Evolutionary conservation across 768 basidiomycete species (phyloP).

Genomic region (Leucocoprinus birnbaumii): DNA sequence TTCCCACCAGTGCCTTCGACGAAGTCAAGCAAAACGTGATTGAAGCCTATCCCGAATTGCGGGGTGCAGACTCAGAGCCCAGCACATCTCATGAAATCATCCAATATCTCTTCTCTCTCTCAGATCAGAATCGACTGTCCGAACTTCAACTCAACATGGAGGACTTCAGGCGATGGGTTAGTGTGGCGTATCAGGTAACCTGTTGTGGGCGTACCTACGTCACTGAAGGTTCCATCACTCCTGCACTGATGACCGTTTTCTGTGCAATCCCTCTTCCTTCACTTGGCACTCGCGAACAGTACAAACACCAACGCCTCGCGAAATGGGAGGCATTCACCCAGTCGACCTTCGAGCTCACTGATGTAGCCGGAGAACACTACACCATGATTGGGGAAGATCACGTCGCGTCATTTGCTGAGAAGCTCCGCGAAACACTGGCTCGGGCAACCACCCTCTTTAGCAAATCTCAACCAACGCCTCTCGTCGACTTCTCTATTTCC

Average conservation of each 20-base stretch:
- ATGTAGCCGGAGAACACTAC: conserved; percentile 7
- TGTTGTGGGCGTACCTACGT: conserved; percentile 3
- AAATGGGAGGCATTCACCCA: background rate
- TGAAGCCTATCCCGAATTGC: background rate
- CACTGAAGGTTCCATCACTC: background rate
- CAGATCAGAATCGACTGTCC: conserved; percentile 3
- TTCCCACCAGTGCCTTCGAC: conserved; percentile 2
- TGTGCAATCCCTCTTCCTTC: conserved; percentile 7
- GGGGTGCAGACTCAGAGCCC: conserved; percentile 3
- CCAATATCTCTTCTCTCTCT: conserved; percentile 5
- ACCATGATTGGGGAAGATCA: conserved; percentile 6
- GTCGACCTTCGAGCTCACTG: conserved; percentile 3
- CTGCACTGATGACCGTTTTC: conserved; percentile 5
- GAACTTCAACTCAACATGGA: conserved; percentile 5
- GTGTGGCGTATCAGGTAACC: conserved; percentile 1
- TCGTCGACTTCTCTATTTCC: background rate
- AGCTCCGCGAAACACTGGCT: conserved; percentile 1
- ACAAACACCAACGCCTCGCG: conserved; percentile 1
- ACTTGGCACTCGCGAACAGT: conserved; percentile 3
- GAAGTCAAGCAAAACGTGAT: conserved; percentile 1
- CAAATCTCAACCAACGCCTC: background rate
- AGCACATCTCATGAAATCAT: background rate
- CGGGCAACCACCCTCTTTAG: conserved; percentile 1
- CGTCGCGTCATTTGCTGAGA: conserved; percentile 2
- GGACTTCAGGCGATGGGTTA: conserved; percentile 7